Conservation (phyloP, 225 moss, liverwort and hornwort genomes). For the Pseudoscleropodium purum region DNA sequence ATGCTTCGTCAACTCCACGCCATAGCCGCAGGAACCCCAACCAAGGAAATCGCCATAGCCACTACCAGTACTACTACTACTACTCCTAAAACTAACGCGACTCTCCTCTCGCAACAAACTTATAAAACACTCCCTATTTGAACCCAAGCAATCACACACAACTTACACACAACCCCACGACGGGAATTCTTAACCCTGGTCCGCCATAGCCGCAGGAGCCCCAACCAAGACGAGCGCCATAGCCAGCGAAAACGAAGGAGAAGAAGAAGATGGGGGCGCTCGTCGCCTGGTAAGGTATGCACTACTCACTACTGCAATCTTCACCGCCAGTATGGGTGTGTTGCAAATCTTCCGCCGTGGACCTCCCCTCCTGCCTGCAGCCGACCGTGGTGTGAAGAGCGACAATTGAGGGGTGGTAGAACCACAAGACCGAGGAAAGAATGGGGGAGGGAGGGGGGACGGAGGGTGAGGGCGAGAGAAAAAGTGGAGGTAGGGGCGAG, state of each 20-base stretch:
- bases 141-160: neutral
- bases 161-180: neutral
- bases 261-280: neutral
- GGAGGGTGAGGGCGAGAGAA: neutral
- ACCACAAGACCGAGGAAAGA: neutral
- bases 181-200: neutral
- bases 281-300: neutral
- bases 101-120: neutral
- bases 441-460: neutral
- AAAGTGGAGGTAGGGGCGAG: neutral
- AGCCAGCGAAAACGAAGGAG: neutral
- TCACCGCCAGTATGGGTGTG: neutral
- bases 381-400: neutral
- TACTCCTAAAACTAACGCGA: neutral
- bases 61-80: neutral
- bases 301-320: neutral
- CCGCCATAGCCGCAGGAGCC: neutral
- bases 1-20: neutral
- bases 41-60: neutral
- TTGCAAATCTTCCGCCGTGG: neutral
- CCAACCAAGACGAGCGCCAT: neutral
- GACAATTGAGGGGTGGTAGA: neutral
- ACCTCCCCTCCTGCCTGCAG: neutral
- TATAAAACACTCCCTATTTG: too few species aligned
- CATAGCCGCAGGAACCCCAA: neutral